phyloP scores from a whole-genome alignment of 495 filamentous ascomycete genomes.

The Penicillium diatomitis region DNA sequence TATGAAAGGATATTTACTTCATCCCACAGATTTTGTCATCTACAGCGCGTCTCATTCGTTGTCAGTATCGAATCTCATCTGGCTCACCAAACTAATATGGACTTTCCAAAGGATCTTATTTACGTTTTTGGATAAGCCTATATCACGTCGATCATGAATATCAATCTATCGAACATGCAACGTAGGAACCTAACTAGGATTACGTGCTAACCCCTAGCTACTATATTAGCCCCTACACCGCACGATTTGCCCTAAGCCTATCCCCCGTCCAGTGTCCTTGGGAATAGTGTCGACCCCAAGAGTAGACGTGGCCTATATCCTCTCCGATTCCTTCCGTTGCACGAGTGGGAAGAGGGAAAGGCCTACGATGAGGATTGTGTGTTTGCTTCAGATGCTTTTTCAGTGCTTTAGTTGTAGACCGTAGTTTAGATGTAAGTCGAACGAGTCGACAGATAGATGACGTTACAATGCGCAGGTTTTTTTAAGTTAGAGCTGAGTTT shows the following conservation, averaged over 20 bases:
- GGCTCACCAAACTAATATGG: not conserved
- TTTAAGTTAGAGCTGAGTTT: too few species aligned
- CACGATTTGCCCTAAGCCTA: not conserved
- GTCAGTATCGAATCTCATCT: not conserved
- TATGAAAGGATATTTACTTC: conserved; percentile 6
- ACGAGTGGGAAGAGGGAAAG: not conserved
- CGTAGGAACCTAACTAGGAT: not conserved
- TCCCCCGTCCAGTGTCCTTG: too few species aligned
- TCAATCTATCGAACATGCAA: conserved; percentile 1
- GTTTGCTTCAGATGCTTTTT: too few species aligned
- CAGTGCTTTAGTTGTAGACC: too few species aligned
- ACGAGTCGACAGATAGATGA: too few species aligned
- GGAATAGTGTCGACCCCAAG: not conserved
- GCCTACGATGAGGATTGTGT: conserved; percentile 1
- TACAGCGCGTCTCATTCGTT: conserved; percentile 1
- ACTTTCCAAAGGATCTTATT: not conserved
- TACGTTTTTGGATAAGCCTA: not conserved
- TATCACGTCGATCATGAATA: conserved; percentile 1
- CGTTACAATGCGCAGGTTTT: too few species aligned
- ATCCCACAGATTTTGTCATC: not conserved
- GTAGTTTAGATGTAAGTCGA: too few species aligned
- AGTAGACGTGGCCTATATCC: not conserved
- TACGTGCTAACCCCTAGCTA: too few species aligned
- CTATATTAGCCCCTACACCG: not conserved
- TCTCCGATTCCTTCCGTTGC: not conserved